Conservation (phyloP, 306 rosid genomes). For the Potentilla sterilis region DNA sequence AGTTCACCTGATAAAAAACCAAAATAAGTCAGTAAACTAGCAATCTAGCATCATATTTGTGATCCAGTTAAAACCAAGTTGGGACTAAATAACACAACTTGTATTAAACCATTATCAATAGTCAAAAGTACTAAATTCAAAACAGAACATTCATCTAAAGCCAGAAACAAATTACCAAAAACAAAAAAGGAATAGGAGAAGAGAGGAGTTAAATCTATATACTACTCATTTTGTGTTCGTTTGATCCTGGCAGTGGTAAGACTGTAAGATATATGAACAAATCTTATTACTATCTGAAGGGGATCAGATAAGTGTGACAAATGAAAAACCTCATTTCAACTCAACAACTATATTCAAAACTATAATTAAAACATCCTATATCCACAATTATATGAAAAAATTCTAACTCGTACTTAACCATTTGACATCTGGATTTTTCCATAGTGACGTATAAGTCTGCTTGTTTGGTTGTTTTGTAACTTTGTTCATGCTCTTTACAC, state of each 20-base stretch:
- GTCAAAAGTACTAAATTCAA: not conserved
- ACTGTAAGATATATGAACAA: not conserved
- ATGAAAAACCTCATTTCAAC: not conserved
- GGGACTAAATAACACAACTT: not conserved
- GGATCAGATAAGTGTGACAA: not conserved
- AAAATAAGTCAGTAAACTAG: conserved; percentile 19
- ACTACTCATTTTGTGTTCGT: not conserved
- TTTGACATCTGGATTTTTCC: not conserved
- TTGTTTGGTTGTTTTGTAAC: no score
- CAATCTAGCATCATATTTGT: not conserved
- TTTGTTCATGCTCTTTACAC: not conserved
- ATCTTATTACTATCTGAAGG: not conserved
- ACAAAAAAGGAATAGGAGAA: not conserved
- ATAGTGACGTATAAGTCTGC: not conserved
- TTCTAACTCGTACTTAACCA: not conserved
- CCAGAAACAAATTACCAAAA: not conserved
- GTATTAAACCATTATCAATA: not conserved
- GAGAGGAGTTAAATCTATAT: not conserved
- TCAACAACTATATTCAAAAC: not conserved
- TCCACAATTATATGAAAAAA: not conserved
- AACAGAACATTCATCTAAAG: not conserved
- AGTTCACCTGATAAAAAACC: conserved; percentile 74
- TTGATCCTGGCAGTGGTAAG: not conserved
- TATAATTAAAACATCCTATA: not conserved
- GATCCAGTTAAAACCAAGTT: not conserved